Evolutionary conservation across 2,329 filamentous ascomycete genomes (phyloP), one percentile per base, ranked within the genome.

Genomic region (Cladophialophora chaetospira): DNA sequence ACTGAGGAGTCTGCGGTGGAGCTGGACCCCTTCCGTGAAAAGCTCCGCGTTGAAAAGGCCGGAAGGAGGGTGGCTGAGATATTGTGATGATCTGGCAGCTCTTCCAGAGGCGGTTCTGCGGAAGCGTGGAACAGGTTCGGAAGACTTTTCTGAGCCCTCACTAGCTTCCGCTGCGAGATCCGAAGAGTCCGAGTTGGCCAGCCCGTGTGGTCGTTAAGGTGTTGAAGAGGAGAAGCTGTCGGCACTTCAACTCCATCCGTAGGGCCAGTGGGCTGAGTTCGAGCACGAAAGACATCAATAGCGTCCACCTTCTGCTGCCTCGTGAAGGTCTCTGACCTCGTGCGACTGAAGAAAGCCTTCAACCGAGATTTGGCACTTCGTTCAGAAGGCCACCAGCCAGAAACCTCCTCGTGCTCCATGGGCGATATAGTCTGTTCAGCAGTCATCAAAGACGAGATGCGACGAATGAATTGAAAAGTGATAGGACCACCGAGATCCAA

Each of bases 1-100:
- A 76, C 74, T 61, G 73, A 77, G 52, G 75, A 78, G 61, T 70
- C 69, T 10, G 78, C 79, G 13, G 69, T 80, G n/a, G 70, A 72
- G 21, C 55, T 47, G 13, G 61, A 58, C 42, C 59, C 29, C 3
- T 53, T 52, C 15, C 56, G 48, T 10, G 55, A 38, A 21, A 50
- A 26, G 23, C 35, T 42, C 11, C 53, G n/a, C n/a, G n/a, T n/a
- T n/a, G n/a, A n/a, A n/a, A n/a, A n/a, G n/a, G n/a, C n/a, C n/a
- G n/a, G n/a, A n/a, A n/a, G n/a, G n/a, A n/a, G n/a, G n/a, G n/a
- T n/a, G n/a, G n/a, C n/a, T n/a, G n/a, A n/a, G n/a, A n/a, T n/a
- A n/a, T n/a, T n/a, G 50, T 23, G 56, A 53, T 10, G 52, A 5
- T 10, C 46, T 11, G 35, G 15, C 10, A 23, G 15, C 19, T 31